A percentile compares a stretch with the other conserved stretches of the same genome.
Evolutionary conservation across 2,329 filamentous ascomycete species (phyloP).

Genomic region (Colletotrichum tamarilloi): DNA sequence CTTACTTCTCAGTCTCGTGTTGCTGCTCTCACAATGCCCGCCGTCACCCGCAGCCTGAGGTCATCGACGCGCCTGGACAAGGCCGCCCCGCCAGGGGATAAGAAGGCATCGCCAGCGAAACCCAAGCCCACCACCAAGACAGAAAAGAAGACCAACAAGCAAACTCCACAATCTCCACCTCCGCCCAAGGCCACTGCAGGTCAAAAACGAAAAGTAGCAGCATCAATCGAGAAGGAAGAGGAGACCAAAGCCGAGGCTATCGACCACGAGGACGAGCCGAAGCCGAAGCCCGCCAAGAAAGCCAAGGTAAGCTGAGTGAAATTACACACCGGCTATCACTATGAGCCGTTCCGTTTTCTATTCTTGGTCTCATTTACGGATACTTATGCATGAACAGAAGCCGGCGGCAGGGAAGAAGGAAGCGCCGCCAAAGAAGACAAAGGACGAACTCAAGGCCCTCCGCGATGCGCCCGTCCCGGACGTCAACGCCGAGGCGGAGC

Average conservation of each 20-base stretch:
- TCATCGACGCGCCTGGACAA: conserved; percentile 26
- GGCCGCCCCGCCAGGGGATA: background rate
- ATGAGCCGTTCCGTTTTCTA: no score
- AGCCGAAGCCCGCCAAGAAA: conserved; percentile 22
- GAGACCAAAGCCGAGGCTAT: background rate
- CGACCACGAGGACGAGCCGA: background rate
- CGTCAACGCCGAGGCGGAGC: conserved; percentile 50
- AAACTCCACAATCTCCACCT: background rate
- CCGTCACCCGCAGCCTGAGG: conserved; percentile 22
- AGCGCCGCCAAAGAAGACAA: conserved; percentile 9
- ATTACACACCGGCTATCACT: background rate
- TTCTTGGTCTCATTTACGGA: no score
- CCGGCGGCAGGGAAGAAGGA: conserved; percentile 17
- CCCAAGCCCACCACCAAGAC: background rate
- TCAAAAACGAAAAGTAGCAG: conserved; percentile 11
- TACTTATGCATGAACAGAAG: background rate
- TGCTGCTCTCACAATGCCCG: conserved; percentile 6
- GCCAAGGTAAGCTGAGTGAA: conserved; percentile 15
- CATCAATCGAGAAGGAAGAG: background rate
- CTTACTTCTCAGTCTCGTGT: no score
- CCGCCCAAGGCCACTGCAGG: background rate
- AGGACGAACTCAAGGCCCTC: conserved; percentile 30
- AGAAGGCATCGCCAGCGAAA: background rate
- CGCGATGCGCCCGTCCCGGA: conserved; percentile 43
- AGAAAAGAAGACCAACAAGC: background rate